phyloP scores from a whole-genome alignment of 139 green algal species.

The Asterochloris erici region DNA sequence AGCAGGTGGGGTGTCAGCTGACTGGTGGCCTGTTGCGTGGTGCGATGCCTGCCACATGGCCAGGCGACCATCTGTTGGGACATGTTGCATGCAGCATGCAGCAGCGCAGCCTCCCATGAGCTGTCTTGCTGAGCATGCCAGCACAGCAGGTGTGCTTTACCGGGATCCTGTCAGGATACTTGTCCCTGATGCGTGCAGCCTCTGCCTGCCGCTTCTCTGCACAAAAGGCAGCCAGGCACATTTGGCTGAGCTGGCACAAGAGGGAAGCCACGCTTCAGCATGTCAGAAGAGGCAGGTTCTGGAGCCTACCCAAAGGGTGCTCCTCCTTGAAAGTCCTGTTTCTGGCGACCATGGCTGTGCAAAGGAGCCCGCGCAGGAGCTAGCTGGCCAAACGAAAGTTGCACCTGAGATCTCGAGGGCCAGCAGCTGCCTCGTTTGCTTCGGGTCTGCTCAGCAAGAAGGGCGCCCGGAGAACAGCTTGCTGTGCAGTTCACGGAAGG shows the following conservation, averaged over 20 bases:
- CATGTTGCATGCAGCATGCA: background rate
- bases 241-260: background rate
- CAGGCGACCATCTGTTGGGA: background rate
- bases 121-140: background rate
- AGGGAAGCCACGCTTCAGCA: background rate
- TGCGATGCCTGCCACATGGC: background rate
- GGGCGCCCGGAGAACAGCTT: too few species aligned
- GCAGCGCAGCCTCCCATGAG: too few species aligned
- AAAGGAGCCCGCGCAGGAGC: background rate
- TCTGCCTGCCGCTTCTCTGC: constrained; percentile 95
- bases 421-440: too few species aligned
- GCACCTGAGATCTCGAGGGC: background rate
- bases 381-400: background rate
- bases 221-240: background rate
- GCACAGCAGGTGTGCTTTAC: constrained; percentile 40
- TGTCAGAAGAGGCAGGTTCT: background rate
- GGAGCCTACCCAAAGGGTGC: constrained; percentile 75
- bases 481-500: too few species aligned
- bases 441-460: too few species aligned
- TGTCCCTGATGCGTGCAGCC: constrained; percentile 90
- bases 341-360: constrained; percentile 9
- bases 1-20: background rate
- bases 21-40: background rate
- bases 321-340: constrained; percentile 81
- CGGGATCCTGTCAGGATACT: constrained; percentile 95